Percentiles rank a stretch among this genome's conserved stretches.
Conservation (phyloP, 2,329 filamentous ascomycete genomes). For the Colletotrichum aenigma region DNA sequence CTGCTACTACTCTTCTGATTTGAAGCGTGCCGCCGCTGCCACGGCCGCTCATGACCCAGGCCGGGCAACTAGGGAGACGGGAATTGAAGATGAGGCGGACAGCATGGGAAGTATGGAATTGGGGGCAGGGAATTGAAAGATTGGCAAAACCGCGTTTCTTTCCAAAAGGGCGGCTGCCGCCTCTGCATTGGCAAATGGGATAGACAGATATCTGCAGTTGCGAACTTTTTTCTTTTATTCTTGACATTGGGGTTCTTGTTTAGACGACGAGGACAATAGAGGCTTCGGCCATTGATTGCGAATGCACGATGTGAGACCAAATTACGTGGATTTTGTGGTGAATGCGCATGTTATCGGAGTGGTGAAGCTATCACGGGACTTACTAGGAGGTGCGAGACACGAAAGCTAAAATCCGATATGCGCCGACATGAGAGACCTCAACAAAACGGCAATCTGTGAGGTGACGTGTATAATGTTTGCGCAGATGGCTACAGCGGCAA, state of each 20-base stretch:
- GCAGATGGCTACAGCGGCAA: neutral
- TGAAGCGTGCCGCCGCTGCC: neutral
- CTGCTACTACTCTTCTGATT: neutral
- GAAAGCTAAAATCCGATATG: neutral
- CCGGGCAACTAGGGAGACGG: neutral
- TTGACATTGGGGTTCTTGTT: neutral
- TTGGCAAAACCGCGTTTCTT: neutral
- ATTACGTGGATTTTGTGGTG: too few relatives aligned
- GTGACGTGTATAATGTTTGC: neutral
- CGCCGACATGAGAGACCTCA: neutral
- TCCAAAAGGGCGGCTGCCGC: neutral
- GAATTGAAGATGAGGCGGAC: neutral
- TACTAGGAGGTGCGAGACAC: neutral
- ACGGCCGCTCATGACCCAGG: neutral
- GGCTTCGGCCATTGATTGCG: constrained; percentile 7
- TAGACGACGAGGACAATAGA: constrained; percentile 21
- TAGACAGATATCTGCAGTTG: constrained; percentile 14
- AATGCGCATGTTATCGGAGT: too few relatives aligned
- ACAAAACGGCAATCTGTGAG: neutral
- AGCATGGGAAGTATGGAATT: neutral
- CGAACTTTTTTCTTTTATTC: neutral
- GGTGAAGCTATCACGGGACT: neutral
- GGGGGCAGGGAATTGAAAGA: neutral
- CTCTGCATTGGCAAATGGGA: constrained; percentile 9
- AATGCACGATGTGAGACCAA: neutral